Evolutionary conservation across 2,329 filamentous ascomycete species (phyloP).

Genomic region (Penicillium sp.): DNA sequence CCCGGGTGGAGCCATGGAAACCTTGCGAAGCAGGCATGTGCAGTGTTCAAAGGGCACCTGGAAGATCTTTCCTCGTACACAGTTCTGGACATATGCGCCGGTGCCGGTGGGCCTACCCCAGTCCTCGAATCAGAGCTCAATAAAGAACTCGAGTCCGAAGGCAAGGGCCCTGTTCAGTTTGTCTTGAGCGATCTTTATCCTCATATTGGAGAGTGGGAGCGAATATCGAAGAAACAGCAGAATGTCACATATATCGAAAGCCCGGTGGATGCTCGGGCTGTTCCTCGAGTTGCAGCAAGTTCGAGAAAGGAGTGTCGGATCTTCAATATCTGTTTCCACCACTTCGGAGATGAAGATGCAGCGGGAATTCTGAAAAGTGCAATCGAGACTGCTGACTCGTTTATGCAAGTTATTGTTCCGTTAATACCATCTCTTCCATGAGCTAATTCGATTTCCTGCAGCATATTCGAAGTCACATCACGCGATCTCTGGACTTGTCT

Average conservation of each 20-base stretch:
- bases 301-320: constrained; percentile 54
- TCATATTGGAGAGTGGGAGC: constrained; percentile 53
- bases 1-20: constrained; percentile 13
- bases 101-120: constrained; percentile 62
- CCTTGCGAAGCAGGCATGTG: constrained; percentile 10
- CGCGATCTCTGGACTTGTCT: constrained; percentile 12
- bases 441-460: background rate
- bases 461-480: constrained; percentile 15
- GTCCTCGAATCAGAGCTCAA: constrained; percentile 55
- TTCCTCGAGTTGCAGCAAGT: constrained; percentile 37
- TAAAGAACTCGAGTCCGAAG: constrained; percentile 20
- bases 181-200: constrained; percentile 60
- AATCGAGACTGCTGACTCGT: constrained; percentile 20
- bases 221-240: constrained; percentile 44
- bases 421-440: background rate
- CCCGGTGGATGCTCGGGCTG: constrained; percentile 52
- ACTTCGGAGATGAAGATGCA: constrained; percentile 60
- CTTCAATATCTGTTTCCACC: constrained; percentile 68
- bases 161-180: constrained; percentile 43
- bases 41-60: constrained; percentile 31
- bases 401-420: constrained; percentile 15
- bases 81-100: constrained; percentile 68
- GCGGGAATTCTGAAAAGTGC: constrained; percentile 51
- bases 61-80: constrained; percentile 46
- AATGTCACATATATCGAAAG: constrained; percentile 53